Base-by-base conservation (phyloP, 148 eudicot genomes). In the Fallopia convolvulus region DNA sequence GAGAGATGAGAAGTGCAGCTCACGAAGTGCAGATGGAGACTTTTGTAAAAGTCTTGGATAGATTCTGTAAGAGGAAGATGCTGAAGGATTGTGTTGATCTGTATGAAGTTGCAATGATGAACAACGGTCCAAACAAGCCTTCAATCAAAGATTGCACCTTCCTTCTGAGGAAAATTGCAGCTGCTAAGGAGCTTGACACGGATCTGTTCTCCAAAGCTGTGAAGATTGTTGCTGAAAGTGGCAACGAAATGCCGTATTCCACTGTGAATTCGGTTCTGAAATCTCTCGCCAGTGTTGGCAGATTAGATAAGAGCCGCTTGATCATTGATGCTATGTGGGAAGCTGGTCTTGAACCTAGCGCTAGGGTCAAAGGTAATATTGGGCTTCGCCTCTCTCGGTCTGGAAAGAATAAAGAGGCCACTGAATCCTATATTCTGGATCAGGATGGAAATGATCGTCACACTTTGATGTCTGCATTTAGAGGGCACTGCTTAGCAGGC, bases 201-300 rank as follows among this genome's bases (percentile, higher is more conserved):
- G 86, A 85, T 46, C 81, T 90, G 82, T 88, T 92, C 79, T 42
- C 73, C 23, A 85, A 81, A 78, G 91, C 88, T 65, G 81, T 89
- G 41, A 81, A 79, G 83, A 75, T 81, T 33, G 90, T 71, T 83
- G 88, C 80, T 0, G 88, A 78, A 33, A 80, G 83, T 55, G 95
- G 95, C 33, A 82, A 79, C 80, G 79, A 71, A 65, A 72, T 90
- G 79, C 80, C 84, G 0, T 81, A 85, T 82, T 72, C 82, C 15
- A 84, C 78, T 70, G 42, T 90, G 40, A 86, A 90, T 81, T 78
- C 90, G 0, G 90, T 88, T 74, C 80, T 92, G 21, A 94, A 92
- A 83, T 88, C 98, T 56, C 83, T 94, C 74, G 86, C 79, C 6
- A 89, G 94, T 80, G 94, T 89, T 72, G 97, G 88, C 23, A 92